Base-by-base conservation (phyloP, 1,139 yeast genomes). In the Meyerozyma sp. region DNA sequence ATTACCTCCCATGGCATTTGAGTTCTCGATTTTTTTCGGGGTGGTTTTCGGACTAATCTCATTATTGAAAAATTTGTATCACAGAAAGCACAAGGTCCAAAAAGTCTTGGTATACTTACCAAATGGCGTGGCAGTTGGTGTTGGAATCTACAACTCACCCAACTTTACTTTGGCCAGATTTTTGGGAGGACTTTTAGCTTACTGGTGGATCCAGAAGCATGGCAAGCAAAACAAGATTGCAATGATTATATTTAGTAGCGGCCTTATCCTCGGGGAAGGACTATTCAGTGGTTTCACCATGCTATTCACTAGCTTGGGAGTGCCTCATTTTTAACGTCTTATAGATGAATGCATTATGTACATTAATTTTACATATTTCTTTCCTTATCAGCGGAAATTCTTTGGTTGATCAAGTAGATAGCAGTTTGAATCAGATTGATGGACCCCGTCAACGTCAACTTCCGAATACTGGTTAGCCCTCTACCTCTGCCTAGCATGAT, bases 101-200 rank as follows among this genome's bases (percentile, higher is more conserved):
- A 65, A 66, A 45, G 73, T 73, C 56, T 58, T 82, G 45, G 65
- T 68, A 1, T 87, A 79, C 68, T 59, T 90, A 27, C 98, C 98
- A 1, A 84, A 89, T 36, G 98, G 98, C 8, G 95, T 93, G 14
- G 97, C 98, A 0, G 96, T 90, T 10, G 98, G 98, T 1, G 85
- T 93, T 47, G 98, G 98, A 18, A 88, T 93, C 49, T 93, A 93
- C 61, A 93, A 93, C 59, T 77, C 94, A 0, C 98, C 98, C 3
- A 84, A 90, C 41, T 93, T 93, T 63, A 93, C 98, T 0, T 71
- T 93, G 36, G 98, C 98, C 1, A 73, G 98, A 54, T 91, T 93
- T 57, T 51, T 89, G 25, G 98, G 98, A 11, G 98, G 98, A 1
- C 57, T 85, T n/a, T 62, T 83, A 36, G 79, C 93, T 1, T 79